These are phyloP conservation scores for Myxozyma sirexii DNA, from an alignment of 805 yeast species.

Conservation along the genomic window DNA sequence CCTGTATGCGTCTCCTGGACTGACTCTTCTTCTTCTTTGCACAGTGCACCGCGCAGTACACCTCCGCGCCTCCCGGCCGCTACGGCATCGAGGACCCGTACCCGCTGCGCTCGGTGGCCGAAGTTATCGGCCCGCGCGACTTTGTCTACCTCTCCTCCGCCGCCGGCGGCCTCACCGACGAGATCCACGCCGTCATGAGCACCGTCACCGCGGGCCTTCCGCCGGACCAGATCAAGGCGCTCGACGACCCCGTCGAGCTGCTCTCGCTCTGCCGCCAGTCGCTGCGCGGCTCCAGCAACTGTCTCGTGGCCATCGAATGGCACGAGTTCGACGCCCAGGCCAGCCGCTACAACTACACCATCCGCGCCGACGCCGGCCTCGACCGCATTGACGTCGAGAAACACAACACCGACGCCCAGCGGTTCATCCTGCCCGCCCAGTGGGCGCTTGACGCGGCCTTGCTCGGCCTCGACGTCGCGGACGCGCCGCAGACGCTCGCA, in stretches of 20 bases:
- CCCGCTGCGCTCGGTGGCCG: conserved; percentile 33
- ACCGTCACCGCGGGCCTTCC: conserved; percentile 41
- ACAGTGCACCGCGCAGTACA: conserved; percentile 22
- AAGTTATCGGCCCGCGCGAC: conserved; percentile 35
- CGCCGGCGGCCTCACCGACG: conserved; percentile 31
- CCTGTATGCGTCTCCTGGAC: background rate
- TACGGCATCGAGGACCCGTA: conserved; percentile 41
- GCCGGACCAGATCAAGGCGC: conserved; percentile 33
- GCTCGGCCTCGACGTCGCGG: conserved; percentile 11
- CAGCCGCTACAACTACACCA: conserved; percentile 42
- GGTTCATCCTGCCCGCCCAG: conserved; percentile 41
- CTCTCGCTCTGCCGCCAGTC: conserved; percentile 39
- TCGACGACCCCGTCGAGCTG: conserved; percentile 37
- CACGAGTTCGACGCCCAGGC: conserved; percentile 37
- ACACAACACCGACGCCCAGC: conserved; percentile 38
- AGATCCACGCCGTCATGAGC: conserved; percentile 38
- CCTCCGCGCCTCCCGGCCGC: conserved; percentile 32
- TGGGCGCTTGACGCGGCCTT: conserved; percentile 41
- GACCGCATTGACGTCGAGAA: conserved; percentile 34
- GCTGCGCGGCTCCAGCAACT: conserved; percentile 40
- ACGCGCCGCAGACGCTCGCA: conserved; percentile 35
- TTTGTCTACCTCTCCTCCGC: conserved; percentile 37
- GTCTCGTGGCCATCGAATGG: conserved; percentile 44
- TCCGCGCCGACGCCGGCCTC: conserved; percentile 42
- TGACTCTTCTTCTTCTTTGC: background rate